Evolutionary conservation across 148 eudicot genomes (phyloP).

Genomic region (Rhododendron ferrugineum): DNA sequence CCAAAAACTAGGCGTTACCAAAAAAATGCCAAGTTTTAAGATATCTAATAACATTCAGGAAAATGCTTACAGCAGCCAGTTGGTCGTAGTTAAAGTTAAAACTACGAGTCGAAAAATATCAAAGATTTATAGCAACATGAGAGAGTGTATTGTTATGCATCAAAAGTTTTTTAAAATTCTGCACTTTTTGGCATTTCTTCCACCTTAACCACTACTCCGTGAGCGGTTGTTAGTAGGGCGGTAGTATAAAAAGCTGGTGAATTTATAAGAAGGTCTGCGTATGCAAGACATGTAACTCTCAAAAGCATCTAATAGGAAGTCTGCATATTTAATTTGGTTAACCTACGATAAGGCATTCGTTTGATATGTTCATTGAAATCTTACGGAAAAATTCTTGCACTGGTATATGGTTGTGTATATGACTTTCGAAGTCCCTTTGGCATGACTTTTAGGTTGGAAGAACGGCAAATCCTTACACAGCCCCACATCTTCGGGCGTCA

Average conservation of each 20-base stretch:
- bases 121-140: not conserved
- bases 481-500: constrained; percentile 81
- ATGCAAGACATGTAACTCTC: not conserved
- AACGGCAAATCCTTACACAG: constrained; percentile 53
- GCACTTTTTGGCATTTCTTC: not conserved
- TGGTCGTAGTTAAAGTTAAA: not conserved
- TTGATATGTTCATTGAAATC: not conserved
- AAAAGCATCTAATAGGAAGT: not conserved
- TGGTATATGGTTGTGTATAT: constrained; percentile 54
- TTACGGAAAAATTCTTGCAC: constrained; percentile 58
- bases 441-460: constrained; percentile 36
- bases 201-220: not conserved
- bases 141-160: not conserved
- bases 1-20: not conserved
- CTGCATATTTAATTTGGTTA: not conserved
- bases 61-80: not conserved
- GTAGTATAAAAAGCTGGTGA: not conserved
- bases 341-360: not conserved
- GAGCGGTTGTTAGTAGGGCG: not conserved
- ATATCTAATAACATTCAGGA: not conserved
- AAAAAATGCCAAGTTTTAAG: not conserved
- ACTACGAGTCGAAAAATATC: not conserved
- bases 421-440: constrained; percentile 37
- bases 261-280: not conserved
- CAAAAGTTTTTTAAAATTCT: not conserved